Evolutionary conservation across 768 basidiomycete genomes (phyloP).

Genomic region (Pisolithus albus): DNA sequence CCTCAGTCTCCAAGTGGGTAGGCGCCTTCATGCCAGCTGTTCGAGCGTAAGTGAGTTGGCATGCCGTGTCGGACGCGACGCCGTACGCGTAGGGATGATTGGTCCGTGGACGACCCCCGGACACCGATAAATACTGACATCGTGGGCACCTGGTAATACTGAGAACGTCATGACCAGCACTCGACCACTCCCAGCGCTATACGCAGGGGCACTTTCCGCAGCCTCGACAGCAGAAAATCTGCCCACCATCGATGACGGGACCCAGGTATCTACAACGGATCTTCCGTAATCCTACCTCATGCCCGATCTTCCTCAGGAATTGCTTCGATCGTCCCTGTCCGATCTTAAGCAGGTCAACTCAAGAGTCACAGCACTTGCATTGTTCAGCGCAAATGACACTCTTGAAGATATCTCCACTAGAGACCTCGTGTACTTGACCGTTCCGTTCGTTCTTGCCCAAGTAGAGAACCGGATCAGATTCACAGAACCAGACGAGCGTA

Average conservation of each 20-base stretch:
- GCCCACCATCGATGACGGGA: slow-evolving; percentile 37
- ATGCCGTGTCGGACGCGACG: too few species aligned
- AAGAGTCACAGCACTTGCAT: slow-evolving; percentile 51
- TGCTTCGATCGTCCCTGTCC: slow-evolving; percentile 46
- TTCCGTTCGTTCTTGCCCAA: slow-evolving; percentile 64
- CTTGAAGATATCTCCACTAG: slow-evolving; percentile 76
- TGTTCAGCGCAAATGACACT: slow-evolving; percentile 81
- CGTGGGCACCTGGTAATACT: too few species aligned
- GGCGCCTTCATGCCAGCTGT: slow-evolving; percentile 2
- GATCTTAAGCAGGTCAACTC: slow-evolving; percentile 50
- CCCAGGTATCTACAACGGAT: slow-evolving; percentile 32
- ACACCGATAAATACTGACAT: background rate
- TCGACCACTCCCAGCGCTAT: slow-evolving; percentile 32
- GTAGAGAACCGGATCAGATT: slow-evolving; percentile 54
- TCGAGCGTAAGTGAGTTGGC: too few species aligned
- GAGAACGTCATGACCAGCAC: slow-evolving; percentile 9
- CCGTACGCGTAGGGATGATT: background rate
- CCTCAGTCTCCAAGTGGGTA: background rate
- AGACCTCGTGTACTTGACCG: slow-evolving; percentile 68
- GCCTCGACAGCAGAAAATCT: slow-evolving; percentile 34
- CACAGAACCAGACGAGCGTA: slow-evolving; percentile 49
- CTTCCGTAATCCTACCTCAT: background rate
- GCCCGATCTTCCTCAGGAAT: slow-evolving; percentile 38
- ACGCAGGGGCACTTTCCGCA: slow-evolving; percentile 33
- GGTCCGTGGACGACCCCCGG: background rate